Conservation (phyloP, 176 grass and related monocot species). For the Urochloa ruziziensis region DNA sequence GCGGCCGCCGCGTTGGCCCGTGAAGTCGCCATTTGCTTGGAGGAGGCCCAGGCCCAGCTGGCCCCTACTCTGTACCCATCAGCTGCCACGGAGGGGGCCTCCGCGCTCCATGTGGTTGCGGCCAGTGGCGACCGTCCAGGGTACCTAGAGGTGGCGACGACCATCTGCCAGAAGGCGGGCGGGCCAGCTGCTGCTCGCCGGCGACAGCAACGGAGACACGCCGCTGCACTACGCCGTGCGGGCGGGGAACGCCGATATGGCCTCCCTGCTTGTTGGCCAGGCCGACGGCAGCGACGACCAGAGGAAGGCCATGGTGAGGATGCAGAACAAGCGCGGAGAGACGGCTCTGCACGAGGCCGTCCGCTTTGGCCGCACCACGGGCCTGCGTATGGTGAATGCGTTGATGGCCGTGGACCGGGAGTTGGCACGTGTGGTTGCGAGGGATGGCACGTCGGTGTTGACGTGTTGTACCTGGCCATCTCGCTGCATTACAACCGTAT, state of each 20-base stretch:
- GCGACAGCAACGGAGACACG: neutral
- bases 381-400: neutral
- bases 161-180: neutral
- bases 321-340: conserved; percentile 2
- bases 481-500: neutral
- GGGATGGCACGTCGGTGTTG: conserved; percentile 4
- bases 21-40: neutral
- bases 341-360: conserved; percentile 5
- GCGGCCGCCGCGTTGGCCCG: neutral
- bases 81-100: neutral
- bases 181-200: neutral
- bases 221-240: neutral
- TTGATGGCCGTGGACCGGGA: neutral
- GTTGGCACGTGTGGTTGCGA: neutral
- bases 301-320: neutral
- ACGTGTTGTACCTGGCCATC: neutral
- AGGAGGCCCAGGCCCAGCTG: neutral
- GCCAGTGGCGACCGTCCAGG: neutral
- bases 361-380: neutral
- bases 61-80: neutral
- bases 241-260: neutral
- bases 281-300: neutral
- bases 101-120: neutral
- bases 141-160: neutral
- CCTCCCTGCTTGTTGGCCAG: neutral